Conservation (phyloP, 352 stramenopile species). For the Pythium brachiatum region DNA sequence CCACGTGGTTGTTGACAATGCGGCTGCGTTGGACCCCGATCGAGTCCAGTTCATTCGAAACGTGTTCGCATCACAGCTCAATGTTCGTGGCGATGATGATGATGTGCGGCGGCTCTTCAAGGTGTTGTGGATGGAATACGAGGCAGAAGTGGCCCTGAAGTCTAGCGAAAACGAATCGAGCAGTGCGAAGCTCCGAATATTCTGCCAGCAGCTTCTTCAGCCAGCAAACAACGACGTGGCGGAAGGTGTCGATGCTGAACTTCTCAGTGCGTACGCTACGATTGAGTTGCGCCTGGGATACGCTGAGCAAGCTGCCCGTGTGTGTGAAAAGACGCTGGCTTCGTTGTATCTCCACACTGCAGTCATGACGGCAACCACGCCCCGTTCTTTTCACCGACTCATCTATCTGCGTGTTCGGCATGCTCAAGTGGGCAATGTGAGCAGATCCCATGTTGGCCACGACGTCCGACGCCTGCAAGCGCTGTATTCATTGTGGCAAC, state of each 20-base stretch:
- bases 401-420: slow-evolving; percentile 44
- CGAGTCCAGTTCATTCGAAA: slow-evolving; percentile 25
- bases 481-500: slow-evolving; percentile 21
- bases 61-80: slow-evolving; percentile 12
- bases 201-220: slow-evolving; percentile 19
- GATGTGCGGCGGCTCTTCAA: slow-evolving; percentile 31
- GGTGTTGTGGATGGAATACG: slow-evolving; percentile 34
- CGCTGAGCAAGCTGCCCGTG: slow-evolving; percentile 38
- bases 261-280: slow-evolving; percentile 40
- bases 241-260: slow-evolving; percentile 3
- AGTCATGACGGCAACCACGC: not conserved
- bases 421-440: not conserved
- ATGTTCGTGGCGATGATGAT: slow-evolving; percentile 18
- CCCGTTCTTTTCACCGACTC: slow-evolving; percentile 46
- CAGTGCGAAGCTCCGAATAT: slow-evolving; percentile 1
- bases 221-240: not conserved
- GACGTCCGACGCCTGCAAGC: not conserved
- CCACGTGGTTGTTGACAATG: not conserved
- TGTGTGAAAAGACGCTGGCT: slow-evolving; percentile 52
- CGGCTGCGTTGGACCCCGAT: slow-evolving; percentile 5
- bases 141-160: slow-evolving; percentile 9
- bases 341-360: not conserved
- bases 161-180: not conserved
- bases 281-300: slow-evolving; percentile 50
- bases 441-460: not conserved